phyloP scores from a whole-genome alignment of 345 rosid species.

The Melaleuca quinquenervia region DNA sequence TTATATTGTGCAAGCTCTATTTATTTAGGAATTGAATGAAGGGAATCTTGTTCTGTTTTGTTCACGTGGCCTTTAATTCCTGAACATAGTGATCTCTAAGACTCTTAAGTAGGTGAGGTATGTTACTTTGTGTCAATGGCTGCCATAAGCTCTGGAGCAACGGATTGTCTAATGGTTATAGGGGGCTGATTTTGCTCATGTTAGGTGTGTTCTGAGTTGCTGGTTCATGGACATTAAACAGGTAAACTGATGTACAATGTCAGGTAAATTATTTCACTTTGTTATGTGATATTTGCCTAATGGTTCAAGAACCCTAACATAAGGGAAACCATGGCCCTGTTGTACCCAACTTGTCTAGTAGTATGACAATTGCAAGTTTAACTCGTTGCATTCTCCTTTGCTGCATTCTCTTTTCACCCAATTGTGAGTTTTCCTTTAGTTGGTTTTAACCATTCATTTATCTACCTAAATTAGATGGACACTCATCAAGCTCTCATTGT shows the following conservation, averaged over 20 bases:
- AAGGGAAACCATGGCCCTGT: neutral
- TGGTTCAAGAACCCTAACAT: neutral
- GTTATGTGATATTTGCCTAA: neutral
- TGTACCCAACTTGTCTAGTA: neutral
- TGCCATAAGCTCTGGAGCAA: neutral
- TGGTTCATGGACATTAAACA: neutral
- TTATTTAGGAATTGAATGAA: neutral
- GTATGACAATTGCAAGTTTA: neutral
- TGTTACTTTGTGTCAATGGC: neutral
- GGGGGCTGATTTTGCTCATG: neutral
- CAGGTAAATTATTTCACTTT: neutral
- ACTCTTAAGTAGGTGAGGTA: neutral
- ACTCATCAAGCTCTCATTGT: neutral
- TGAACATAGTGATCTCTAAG: neutral
- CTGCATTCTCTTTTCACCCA: neutral
- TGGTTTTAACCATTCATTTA: neutral
- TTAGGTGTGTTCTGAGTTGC: neutral
- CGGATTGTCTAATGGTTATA: neutral
- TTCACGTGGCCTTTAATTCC: neutral
- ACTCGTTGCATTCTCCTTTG: neutral
- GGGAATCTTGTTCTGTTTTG: neutral
- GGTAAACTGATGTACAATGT: neutral
- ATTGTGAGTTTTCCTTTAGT: neutral
- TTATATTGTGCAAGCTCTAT: neutral
- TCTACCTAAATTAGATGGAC: neutral